A percentile compares a stretch with the other conserved stretches of the same genome.
Conservation (phyloP, 345 rosid species). For the Aurinia saxatilis region DNA sequence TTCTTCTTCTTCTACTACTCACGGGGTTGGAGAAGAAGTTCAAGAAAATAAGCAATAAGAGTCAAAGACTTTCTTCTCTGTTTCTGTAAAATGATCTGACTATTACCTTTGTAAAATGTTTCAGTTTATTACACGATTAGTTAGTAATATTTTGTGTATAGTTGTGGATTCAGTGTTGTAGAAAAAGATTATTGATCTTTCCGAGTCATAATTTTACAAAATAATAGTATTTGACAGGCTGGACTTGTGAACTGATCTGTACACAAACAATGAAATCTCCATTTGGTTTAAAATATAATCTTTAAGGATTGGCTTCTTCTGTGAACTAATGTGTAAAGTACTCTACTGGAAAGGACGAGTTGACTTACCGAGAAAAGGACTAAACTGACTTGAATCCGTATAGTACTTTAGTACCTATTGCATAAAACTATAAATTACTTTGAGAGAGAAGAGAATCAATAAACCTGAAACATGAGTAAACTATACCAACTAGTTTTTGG, state of each 20-base stretch:
- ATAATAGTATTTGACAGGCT: background rate
- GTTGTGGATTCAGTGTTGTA: background rate
- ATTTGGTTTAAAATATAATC: background rate
- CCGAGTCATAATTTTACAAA: no score
- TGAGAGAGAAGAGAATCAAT: background rate
- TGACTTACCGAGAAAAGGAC: slow-evolving; percentile 9
- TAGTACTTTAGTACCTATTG: slow-evolving; percentile 16
- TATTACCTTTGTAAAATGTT: background rate
- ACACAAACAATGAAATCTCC: background rate
- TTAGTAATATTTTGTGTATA: no score
- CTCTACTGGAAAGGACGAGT: background rate
- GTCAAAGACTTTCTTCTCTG: background rate
- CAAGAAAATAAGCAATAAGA: slow-evolving; percentile 8
- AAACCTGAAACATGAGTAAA: background rate
- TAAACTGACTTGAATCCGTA: slow-evolving; percentile 8
- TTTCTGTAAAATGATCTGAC: background rate
- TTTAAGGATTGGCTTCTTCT: background rate
- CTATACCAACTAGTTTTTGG: slow-evolving; percentile 17
- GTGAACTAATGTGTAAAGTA: background rate
- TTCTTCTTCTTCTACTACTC: slow-evolving; percentile 21
- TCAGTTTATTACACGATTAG: background rate
- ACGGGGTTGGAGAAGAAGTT: slow-evolving; percentile 2
- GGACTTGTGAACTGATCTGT: background rate
- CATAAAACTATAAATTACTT: background rate
- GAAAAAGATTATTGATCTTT: background rate